Evolutionary conservation across 2,329 filamentous ascomycete genomes (phyloP).

Genomic region (Rhynchosporium agropyri): DNA sequence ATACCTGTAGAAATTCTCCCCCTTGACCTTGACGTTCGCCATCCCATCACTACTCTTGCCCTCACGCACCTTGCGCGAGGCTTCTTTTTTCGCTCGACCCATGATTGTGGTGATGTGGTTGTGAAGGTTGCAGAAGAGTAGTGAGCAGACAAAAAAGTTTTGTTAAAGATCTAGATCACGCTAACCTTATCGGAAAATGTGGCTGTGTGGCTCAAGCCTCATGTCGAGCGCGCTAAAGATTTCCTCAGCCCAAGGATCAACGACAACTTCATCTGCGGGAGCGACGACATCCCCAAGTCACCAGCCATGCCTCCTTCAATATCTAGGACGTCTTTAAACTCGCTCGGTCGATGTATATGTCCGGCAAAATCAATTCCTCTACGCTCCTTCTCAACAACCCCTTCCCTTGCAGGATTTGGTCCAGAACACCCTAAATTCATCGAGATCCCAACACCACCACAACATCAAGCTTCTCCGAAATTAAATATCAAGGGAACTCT

Average conservation of each 20-base stretch:
- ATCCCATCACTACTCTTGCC: slow-evolving; percentile 85
- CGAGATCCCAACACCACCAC: slow-evolving; percentile 75
- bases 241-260: slow-evolving; percentile 18
- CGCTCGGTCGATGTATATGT: slow-evolving; percentile 41
- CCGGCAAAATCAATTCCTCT: slow-evolving; percentile 39
- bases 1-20: slow-evolving; percentile 96
- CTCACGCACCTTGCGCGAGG: slow-evolving; percentile 78
- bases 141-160: slow-evolving; percentile 30
- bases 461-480: slow-evolving; percentile 52
- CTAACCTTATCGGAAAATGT: slow-evolving; percentile 22
- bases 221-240: slow-evolving; percentile 28
- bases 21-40: slow-evolving; percentile 89
- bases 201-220: slow-evolving; percentile 24
- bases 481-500: slow-evolving; percentile 72
- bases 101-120: slow-evolving; percentile 52
- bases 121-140: slow-evolving; percentile 35
- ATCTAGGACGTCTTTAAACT: slow-evolving; percentile 37
- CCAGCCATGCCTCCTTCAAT: slow-evolving; percentile 38
- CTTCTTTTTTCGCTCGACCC: slow-evolving; percentile 93
- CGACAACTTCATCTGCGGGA: slow-evolving; percentile 12
- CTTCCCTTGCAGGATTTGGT: slow-evolving; percentile 55
- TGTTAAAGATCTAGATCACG: slow-evolving; percentile 25
- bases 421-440: slow-evolving; percentile 90
- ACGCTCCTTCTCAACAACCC: slow-evolving; percentile 51
- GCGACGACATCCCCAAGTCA: slow-evolving; percentile 17